Conservation (phyloP, 2,329 filamentous ascomycete genomes). For the Microcyclosporella mali region DNA sequence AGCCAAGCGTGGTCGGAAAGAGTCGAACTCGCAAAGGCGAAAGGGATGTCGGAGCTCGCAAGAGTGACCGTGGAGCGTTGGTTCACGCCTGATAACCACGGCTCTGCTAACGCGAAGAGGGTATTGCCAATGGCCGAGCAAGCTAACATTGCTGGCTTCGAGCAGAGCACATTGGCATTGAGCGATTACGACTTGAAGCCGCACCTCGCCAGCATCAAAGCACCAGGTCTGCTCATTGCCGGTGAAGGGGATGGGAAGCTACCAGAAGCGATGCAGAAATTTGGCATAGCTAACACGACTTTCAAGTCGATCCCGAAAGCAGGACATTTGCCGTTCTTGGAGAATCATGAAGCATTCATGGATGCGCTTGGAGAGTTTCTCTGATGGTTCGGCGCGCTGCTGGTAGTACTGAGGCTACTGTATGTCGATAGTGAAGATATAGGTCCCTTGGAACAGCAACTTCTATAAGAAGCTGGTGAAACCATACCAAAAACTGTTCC, state of each 20-base stretch:
- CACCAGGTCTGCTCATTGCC: constrained; percentile 63
- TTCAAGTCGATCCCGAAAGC: constrained; percentile 62
- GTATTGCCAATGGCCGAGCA: constrained; percentile 63
- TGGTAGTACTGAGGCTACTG: no score
- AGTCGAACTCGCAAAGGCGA: constrained; percentile 51
- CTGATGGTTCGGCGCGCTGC: constrained; percentile 11
- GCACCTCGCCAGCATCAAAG: constrained; percentile 48
- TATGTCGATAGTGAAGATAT: not conserved
- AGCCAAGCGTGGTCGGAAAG: constrained; percentile 74
- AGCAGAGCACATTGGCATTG: constrained; percentile 60
- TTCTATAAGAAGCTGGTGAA: not conserved
- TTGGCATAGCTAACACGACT: constrained; percentile 52
- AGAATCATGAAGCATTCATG: constrained; percentile 64
- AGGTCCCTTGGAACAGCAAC: no score
- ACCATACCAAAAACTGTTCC: no score
- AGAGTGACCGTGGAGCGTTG: constrained; percentile 66
- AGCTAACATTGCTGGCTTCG: constrained; percentile 67
- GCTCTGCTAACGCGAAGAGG: constrained; percentile 48
- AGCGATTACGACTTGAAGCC: constrained; percentile 64
- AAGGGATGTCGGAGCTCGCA: constrained; percentile 50
- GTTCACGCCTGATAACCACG: constrained; percentile 61
- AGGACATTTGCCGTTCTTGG: constrained; percentile 80
- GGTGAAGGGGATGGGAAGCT: constrained; percentile 69
- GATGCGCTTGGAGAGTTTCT: constrained; percentile 56
- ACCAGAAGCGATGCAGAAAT: constrained; percentile 67